phyloP scores from a whole-genome alignment of 192 early-diverging fungal species.

The Phlyctochytrium planicorne region DNA sequence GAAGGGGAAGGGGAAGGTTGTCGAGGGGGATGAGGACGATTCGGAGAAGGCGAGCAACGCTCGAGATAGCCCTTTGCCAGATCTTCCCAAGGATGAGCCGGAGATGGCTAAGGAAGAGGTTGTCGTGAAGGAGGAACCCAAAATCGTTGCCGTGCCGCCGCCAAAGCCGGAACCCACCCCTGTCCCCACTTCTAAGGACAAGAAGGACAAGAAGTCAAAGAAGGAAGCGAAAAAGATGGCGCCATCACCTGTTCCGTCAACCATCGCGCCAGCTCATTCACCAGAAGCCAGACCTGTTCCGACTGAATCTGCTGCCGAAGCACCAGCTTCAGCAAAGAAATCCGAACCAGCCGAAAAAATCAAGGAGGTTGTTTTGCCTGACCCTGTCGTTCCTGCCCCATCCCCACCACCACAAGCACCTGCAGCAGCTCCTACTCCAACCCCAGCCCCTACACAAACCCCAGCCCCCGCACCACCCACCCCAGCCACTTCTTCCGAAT shows the following conservation, averaged over 20 bases:
- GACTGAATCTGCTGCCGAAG: not conserved
- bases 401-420: too few relatives aligned
- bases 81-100: too few relatives aligned
- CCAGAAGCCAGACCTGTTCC: not conserved
- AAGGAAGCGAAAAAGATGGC: too few relatives aligned
- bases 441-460: too few relatives aligned
- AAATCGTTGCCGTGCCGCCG: not conserved
- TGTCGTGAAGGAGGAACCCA: not conserved
- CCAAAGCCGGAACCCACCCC: not conserved
- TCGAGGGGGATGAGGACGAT: not conserved
- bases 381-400: not conserved
- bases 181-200: too few relatives aligned
- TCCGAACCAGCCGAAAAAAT: not conserved
- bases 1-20: not conserved
- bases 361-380: not conserved
- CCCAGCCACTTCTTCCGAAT: too few relatives aligned
- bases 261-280: not conserved
- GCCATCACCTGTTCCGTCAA: not conserved
- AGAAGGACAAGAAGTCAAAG: too few relatives aligned
- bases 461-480: too few relatives aligned
- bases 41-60: too few relatives aligned
- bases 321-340: not conserved
- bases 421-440: too few relatives aligned
- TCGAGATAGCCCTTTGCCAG: too few relatives aligned
- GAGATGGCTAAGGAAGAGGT: not conserved